A percentile compares a stretch with the other conserved stretches of the same genome.
These are phyloP conservation scores for Thelephora ganbajun DNA, from an alignment of 768 basidiomycete species.

Conservation along the genomic window DNA sequence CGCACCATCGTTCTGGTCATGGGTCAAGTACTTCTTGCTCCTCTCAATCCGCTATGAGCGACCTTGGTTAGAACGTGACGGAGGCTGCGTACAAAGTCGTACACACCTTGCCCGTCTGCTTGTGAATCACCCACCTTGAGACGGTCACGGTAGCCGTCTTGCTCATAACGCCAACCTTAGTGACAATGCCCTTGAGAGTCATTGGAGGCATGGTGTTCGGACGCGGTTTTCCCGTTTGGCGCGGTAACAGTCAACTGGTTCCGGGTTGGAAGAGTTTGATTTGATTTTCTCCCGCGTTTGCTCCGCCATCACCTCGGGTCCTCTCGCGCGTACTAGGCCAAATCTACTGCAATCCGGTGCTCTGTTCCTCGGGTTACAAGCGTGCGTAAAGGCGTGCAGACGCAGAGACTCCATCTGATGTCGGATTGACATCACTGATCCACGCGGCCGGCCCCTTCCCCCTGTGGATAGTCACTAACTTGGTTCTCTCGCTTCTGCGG, in stretches of 20 bases:
- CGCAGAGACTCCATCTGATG: too few species aligned
- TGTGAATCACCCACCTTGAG: conserved; percentile 58
- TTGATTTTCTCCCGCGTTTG: too few species aligned
- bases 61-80: conserved; percentile 1
- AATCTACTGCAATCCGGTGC: too few species aligned
- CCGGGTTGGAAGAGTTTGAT: too few species aligned
- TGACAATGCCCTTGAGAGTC: conserved; percentile 60
- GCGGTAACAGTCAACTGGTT: neutral
- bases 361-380: too few species aligned
- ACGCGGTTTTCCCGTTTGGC: neutral
- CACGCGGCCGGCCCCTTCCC: too few species aligned
- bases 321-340: too few species aligned
- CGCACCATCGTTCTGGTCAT: conserved; percentile 63
- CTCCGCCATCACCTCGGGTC: too few species aligned
- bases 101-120: conserved; percentile 62
- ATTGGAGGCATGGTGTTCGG: conserved; percentile 57
- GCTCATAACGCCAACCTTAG: conserved; percentile 71
- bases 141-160: conserved; percentile 81
- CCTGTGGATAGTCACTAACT: too few species aligned
- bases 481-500: too few species aligned
- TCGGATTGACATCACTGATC: too few species aligned
- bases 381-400: too few species aligned
- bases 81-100: neutral
- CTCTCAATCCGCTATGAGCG: conserved; percentile 47
- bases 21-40: conserved; percentile 66